Base-by-base conservation (phyloP, 148 eudicot species). In the Chenopodium quinoa region DNA sequence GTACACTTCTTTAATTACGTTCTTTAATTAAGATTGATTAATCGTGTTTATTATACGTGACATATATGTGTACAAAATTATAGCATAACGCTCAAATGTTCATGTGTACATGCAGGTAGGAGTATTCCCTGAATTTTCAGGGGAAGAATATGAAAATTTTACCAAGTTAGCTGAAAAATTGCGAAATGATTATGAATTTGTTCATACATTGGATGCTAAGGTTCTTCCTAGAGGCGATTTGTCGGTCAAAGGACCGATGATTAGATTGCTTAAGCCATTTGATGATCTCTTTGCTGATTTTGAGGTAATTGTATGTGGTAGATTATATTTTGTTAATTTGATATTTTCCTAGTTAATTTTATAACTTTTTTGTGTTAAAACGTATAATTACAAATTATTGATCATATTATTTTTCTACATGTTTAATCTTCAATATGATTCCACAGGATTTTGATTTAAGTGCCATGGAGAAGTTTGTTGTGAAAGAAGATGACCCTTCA, bases 221-320 rank as follows among this genome's bases (percentile, higher is more conserved):
- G 78, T 90, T 62, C 89, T 94, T 69, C 97, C 97, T 50, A 89
- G 88, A 34, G 99, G 98, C 37, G 95, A 92, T 34, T 81, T 92
- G 32, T 89, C 97, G 4, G 85, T 90, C 47, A 56, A 86, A n/a
- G 93, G 86, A 40, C 94, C 99, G 22, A 47, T 81, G 1, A 88
- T 96, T 62, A 86, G 98, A 66, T 86, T 96, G 77, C 84, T 96
- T 68, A 96, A 94, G 89, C 99, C 98, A 48, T 96, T 93, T 86
- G 98, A 96, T 85, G 98, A 96, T 66, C 94, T 86, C 34, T 80
- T 90, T 66, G 95, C 87, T 64, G 98, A 96, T 86, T 90, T 78
- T 46, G 84, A 91, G 90, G 98, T 92, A 84, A 64, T 71, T 37
- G 27, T 27, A 27, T 27, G 4, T 68, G 13, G 32, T 9, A 48